Evolutionary conservation across 2,329 filamentous ascomycete species (phyloP).

Genomic region (Hypoxylon sp.): DNA sequence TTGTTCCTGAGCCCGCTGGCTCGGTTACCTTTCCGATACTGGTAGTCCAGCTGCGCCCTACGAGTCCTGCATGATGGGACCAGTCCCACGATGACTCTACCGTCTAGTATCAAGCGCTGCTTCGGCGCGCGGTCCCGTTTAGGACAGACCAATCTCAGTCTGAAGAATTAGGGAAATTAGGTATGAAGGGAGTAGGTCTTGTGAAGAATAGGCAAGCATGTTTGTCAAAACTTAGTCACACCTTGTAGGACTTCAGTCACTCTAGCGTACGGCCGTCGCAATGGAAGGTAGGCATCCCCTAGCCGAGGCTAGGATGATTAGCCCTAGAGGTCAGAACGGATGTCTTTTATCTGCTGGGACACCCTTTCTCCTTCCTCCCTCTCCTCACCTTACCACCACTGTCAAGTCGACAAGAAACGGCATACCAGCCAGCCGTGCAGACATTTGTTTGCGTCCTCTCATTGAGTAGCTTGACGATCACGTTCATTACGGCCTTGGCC

Average conservation of each 20-base stretch:
- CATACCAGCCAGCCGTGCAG: constrained; percentile 48
- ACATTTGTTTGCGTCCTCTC: constrained; percentile 53
- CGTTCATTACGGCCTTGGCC: constrained; percentile 49
- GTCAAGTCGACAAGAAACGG: constrained; percentile 48
- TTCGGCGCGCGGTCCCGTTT: constrained; percentile 33
- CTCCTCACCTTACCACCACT: constrained; percentile 28
- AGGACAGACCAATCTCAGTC: constrained; percentile 19
- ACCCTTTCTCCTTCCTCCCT: constrained; percentile 29
- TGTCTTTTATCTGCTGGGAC: constrained; percentile 30
- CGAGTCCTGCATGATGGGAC: constrained; percentile 13
- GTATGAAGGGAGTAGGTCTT: constrained; percentile 2
- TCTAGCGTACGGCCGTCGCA: constrained; percentile 23
- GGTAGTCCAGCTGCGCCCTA: constrained; percentile 18
- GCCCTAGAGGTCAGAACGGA: constrained; percentile 4
- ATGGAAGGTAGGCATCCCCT: constrained; percentile 20
- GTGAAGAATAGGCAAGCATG: constrained; percentile 8
- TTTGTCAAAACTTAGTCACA: constrained; percentile 23
- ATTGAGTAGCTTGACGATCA: constrained; percentile 45
- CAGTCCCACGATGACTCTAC: constrained; percentile 17
- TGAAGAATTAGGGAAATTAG: constrained; percentile 29
- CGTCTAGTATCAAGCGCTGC: constrained; percentile 12
- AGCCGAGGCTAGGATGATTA: constrained; percentile 10
- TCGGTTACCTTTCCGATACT: constrained; percentile 32
- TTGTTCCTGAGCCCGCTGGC: constrained; percentile 42
- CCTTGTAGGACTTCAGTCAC: constrained; percentile 18